Evolutionary conservation across 345 rosid genomes (phyloP).

Genomic region (Reutealis trisperma): DNA sequence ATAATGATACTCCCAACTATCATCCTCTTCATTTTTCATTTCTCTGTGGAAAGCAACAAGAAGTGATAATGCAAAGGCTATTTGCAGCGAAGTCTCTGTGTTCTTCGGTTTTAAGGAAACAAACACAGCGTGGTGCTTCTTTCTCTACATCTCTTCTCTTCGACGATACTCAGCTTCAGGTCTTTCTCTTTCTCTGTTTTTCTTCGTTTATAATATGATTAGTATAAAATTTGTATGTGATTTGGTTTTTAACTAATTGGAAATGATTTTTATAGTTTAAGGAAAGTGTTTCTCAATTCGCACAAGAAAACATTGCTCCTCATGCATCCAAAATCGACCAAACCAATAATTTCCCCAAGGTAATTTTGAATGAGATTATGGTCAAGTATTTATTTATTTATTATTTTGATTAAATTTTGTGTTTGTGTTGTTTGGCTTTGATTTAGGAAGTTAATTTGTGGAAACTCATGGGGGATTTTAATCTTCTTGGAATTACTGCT

Average conservation of each 20-base stretch:
- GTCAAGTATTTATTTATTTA: not conserved
- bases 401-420: not conserved
- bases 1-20: no score
- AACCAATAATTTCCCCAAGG: constrained; percentile 85
- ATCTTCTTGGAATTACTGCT: constrained; percentile 91
- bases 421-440: constrained; percentile 2
- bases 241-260: not conserved
- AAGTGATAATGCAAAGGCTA: constrained; percentile 6
- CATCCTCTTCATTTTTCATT: not conserved
- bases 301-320: constrained; percentile 71
- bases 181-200: constrained; percentile 13
- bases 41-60: not conserved
- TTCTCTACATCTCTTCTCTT: constrained; percentile 76
- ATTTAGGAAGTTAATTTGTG: constrained; percentile 80
- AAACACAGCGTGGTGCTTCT: constrained; percentile 42
- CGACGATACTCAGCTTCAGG: constrained; percentile 95
- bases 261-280: constrained; percentile 56
- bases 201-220: not conserved
- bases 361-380: constrained; percentile 1
- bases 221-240: not conserved
- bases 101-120: constrained; percentile 24
- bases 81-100: constrained; percentile 34
- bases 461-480: constrained; percentile 95
- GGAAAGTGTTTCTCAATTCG: constrained; percentile 85
- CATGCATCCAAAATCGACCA: constrained; percentile 73